Conservation (phyloP, 192 early-diverging fungal genomes). For the Podila clonocystis region DNA sequence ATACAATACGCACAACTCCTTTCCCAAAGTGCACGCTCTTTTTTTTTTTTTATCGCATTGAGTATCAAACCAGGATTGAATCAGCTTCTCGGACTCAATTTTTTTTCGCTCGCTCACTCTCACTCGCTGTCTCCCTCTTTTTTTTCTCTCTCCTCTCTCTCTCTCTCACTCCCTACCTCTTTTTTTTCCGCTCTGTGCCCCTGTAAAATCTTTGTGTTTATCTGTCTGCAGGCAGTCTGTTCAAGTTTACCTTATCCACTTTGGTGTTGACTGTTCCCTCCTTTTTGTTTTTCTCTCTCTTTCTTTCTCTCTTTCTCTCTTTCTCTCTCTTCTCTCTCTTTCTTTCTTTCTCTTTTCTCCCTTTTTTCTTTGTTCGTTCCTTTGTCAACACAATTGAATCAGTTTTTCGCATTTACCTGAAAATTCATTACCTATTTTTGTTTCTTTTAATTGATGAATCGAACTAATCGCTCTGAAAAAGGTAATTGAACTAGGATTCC, state of each 20-base stretch:
- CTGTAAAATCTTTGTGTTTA: neutral
- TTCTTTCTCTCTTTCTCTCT: slow-evolving; percentile 4
- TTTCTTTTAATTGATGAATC: no score
- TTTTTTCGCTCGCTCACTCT: neutral
- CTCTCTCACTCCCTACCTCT: neutral
- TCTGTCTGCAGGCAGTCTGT: neutral
- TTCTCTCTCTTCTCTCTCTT: neutral
- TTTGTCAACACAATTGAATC: no score
- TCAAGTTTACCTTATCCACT: neutral
- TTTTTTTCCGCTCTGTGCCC: neutral
- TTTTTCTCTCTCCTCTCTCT: neutral
- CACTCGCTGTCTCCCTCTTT: neutral
- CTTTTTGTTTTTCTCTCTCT: neutral
- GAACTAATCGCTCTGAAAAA: no score
- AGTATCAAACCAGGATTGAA: neutral
- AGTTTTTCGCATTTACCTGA: no score
- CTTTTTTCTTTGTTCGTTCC: neutral
- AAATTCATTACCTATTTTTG: no score
- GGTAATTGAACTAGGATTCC: no score
- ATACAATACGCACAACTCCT: no score
- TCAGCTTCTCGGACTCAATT: neutral
- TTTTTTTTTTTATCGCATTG: slow-evolving; percentile 4
- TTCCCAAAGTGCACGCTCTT: slow-evolving; percentile 11
- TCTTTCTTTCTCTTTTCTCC: neutral
- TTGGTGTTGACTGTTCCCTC: neutral